phyloP scores from a whole-genome alignment of 2,329 filamentous ascomycete species.

The Sclerotinia spermophila region DNA sequence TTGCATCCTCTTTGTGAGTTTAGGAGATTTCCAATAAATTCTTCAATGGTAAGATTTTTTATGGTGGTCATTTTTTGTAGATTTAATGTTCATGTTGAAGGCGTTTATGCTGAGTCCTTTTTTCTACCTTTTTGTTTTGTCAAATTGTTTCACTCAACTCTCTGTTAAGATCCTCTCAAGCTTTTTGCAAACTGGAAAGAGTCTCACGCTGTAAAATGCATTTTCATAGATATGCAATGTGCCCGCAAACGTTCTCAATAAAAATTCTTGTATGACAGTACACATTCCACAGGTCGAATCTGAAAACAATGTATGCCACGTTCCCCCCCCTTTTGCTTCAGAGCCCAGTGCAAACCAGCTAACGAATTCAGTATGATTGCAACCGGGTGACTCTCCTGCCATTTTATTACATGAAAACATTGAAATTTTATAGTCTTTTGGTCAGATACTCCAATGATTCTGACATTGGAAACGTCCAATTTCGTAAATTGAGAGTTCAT shows the following conservation, averaged over 20 bases:
- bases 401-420: background rate
- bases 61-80: background rate
- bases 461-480: background rate
- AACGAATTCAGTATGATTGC: background rate
- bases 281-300: background rate
- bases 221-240: background rate
- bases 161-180: background rate
- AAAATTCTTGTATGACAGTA: background rate
- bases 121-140: background rate
- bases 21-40: background rate
- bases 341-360: background rate
- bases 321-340: background rate
- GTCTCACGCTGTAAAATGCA: background rate
- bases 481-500: background rate
- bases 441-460: background rate
- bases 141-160: background rate
- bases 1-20: background rate
- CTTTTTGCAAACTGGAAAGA: background rate
- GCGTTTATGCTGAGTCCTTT: background rate
- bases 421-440: background rate
- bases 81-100: background rate
- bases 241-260: background rate
- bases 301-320: background rate
- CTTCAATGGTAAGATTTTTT: background rate
- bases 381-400: background rate